A percentile compares a stretch with the other conserved stretches of the same genome.
phyloP scores from a whole-genome alignment of 805 yeast genomes.

The Wickerhamia fluorescens region DNA sequence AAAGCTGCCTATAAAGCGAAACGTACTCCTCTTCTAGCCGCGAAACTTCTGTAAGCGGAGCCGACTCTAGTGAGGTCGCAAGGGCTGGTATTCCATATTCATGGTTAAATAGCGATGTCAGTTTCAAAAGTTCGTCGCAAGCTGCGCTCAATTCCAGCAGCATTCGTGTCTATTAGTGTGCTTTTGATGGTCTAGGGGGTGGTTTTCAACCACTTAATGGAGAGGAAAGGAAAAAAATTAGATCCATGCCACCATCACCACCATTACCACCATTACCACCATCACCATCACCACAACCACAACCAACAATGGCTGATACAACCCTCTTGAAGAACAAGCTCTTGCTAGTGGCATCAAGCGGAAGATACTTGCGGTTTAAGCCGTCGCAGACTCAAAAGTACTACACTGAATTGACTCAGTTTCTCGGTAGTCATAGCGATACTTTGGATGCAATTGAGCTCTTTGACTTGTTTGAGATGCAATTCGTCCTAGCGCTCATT shows the following conservation, averaged over 20 bases:
- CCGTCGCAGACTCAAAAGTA: constrained; percentile 38
- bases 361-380: constrained; percentile 41
- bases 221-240: too few relatives aligned
- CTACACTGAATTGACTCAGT: constrained; percentile 34
- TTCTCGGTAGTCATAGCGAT: constrained; percentile 22
- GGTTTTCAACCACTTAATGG: too few relatives aligned
- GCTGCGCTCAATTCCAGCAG: too few relatives aligned
- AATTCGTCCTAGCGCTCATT: constrained; percentile 56
- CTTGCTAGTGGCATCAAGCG: constrained; percentile 42
- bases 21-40: constrained; percentile 24
- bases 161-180: too few relatives aligned
- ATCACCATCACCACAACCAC: too few relatives aligned
- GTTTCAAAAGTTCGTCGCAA: constrained; percentile 17
- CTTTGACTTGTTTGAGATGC: constrained; percentile 59
- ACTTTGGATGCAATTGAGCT: constrained; percentile 38
- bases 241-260: too few relatives aligned
- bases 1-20: constrained; percentile 16
- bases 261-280: too few relatives aligned
- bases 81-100: constrained; percentile 26
- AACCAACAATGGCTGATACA: too few relatives aligned
- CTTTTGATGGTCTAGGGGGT: too few relatives aligned
- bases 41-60: too few relatives aligned
- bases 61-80: too few relatives aligned
- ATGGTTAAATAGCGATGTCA: constrained; percentile 20
- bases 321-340: too few relatives aligned